Base-by-base conservation (phyloP, 164 flowering plant genomes). In the Magnolia kwangsiensis region DNA sequence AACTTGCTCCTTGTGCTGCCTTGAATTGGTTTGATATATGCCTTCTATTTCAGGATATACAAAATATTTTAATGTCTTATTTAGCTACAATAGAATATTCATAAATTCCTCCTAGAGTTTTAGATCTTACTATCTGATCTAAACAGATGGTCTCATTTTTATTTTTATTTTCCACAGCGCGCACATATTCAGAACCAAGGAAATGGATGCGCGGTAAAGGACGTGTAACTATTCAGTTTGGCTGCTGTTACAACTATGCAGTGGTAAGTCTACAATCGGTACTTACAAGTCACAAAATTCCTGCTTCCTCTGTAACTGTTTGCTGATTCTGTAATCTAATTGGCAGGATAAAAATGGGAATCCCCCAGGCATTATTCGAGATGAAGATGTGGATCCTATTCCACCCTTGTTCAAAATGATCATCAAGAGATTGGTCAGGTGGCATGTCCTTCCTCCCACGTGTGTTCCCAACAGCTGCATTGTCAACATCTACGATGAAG, bases 191-290 rank as follows among this genome's bases (percentile, higher is more conserved):
- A 0, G 89, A 83, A 76, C 92, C 92, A 23, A 71, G 72, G 61
- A 89, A 89, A 79, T 87, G 90, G 90, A 87, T 88, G 88, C 88
- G 88, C 8, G 90, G 92, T 21, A 89, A 89, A 81, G 92, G 92
- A 3, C 87, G 90, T 29, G 87, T 85, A 6, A 88, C 92, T 0
- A 84, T 89, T 13, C 92, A 89, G 71, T 88, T 89, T 68, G 92
- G 92, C 27, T 89, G 92, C 51, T 87, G 92, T 70, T 89, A 89
- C 79, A 89, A 89, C 66, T 88, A 88, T 82, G 89, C 88, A 67
- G 81, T 80, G 81, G 91, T 89, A 87, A 77, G 51, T 78, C 50
- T 63, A 20, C 11, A 3, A 58, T 23, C 7, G 29, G 8, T 49
- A 13, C 2, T 74, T 50, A 13, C 58, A 71, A 50, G 61, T 20